Percentiles rank a stretch among this genome's conserved stretches.
Evolutionary conservation across 2,329 filamentous ascomycete genomes (phyloP).

Genomic region (Arthrobotrys conoides): DNA sequence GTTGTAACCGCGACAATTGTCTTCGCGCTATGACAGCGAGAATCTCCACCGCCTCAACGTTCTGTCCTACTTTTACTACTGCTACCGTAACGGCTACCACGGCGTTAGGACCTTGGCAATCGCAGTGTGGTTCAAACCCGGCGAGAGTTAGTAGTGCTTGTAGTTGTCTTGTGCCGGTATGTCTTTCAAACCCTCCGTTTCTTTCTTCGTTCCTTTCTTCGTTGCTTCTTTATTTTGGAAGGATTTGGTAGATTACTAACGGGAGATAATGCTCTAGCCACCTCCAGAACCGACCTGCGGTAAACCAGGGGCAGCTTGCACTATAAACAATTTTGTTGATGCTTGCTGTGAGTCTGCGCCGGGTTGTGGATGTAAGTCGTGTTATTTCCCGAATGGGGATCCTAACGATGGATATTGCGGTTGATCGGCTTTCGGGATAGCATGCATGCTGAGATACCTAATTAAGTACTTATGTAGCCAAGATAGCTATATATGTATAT

Average conservation of each 20-base stretch:
- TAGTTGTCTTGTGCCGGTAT: slow-evolving; percentile 13
- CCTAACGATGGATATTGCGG: not conserved
- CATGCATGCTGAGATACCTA: too few species aligned
- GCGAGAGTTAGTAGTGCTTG: slow-evolving; percentile 17
- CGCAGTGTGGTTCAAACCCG: slow-evolving; percentile 1
- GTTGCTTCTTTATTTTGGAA: too few species aligned
- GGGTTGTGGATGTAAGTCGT: not conserved
- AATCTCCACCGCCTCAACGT: not conserved
- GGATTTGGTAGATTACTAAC: not conserved
- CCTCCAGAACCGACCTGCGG: not conserved
- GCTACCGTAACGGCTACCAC: not conserved
- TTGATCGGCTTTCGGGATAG: too few species aligned
- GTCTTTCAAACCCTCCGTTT: not conserved
- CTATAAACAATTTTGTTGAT: not conserved
- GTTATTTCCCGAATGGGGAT: not conserved
- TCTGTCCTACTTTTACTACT: slow-evolving; percentile 19
- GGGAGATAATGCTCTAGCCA: not conserved
- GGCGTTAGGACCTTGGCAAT: slow-evolving; percentile 4
- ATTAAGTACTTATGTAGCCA: too few species aligned
- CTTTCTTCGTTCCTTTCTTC: too few species aligned
- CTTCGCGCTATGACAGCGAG: slow-evolving; percentile 13
- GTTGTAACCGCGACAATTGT: slow-evolving; percentile 21
- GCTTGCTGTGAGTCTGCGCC: not conserved
- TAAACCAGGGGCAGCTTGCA: not conserved
- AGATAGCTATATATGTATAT: too few species aligned